Conservation (phyloP, 306 rosid genomes). For the Nissolia schottii region DNA sequence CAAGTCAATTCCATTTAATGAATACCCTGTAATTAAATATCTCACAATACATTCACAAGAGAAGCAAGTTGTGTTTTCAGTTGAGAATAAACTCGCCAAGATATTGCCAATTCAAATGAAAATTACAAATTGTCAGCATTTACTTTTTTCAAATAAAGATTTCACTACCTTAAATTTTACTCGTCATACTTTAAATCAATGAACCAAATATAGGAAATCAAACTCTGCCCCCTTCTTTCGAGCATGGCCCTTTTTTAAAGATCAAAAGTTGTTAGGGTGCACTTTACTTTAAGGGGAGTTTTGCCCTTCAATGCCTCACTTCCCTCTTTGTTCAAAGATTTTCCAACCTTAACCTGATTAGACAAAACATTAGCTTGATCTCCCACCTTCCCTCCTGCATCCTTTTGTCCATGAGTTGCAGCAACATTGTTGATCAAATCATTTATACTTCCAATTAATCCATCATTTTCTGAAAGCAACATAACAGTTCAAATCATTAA, state of each 20-base stretch:
- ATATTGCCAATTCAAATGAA: neutral
- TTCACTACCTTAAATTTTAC: neutral
- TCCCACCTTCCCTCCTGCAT: neutral
- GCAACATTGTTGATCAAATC: constrained; percentile 14
- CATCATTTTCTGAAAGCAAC: constrained; percentile 48
- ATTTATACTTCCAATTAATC: constrained; percentile 43
- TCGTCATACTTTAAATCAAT: neutral
- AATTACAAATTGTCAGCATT: neutral
- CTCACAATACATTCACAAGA: no score
- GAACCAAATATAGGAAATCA: neutral
- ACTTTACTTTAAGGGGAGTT: constrained; percentile 2
- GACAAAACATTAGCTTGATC: constrained; percentile 13
- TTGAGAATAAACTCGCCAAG: neutral
- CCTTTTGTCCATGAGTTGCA: constrained; percentile 10
- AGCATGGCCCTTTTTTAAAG: neutral
- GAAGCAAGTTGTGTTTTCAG: neutral
- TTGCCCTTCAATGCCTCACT: constrained; percentile 2
- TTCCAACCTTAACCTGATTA: neutral
- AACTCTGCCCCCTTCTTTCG: neutral
- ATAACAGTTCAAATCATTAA: neutral
- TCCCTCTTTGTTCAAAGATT: neutral
- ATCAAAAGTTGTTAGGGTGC: neutral
- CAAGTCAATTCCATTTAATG: no score
- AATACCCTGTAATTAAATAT: no score
- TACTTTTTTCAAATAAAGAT: neutral